Base-by-base conservation (phyloP, 306 rosid genomes). In the Trifolium repens region DNA sequence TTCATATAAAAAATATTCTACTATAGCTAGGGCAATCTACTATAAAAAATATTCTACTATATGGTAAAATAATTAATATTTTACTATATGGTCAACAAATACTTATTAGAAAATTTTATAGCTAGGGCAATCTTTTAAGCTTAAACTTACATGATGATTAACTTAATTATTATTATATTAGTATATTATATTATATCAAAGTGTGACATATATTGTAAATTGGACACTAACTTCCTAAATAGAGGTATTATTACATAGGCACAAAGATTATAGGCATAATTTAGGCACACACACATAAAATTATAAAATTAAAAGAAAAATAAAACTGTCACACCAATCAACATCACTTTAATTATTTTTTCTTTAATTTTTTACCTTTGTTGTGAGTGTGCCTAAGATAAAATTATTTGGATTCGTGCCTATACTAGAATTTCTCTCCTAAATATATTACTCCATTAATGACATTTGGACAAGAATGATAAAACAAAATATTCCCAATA, bases 151-250 rank as follows among this genome's bases (percentile, higher is more conserved):
- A 47, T 53, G 3, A 40, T 55, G 26, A 63, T 30, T 43, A 58
- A 58, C 37, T 26, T 7, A 22, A 22, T 22, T 22, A 22, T 22
- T 22, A 58, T 69, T 34, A 17, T 17, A 17, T 17, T 17, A 17
- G 19, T 17, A 17, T 17, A 54, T 58, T 39, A 19, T 71, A 54
- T 58, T 39, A 19, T 66, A 22, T 26, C 4, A 16, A 79, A 71
- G 74, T 59, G 65, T 26, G 73, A 43, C 70, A 35, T 30, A 30
- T 30, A 30, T 70, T 76, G 79, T 73, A 75, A 76, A 76, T 60
- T 76, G 42, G 73, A 71, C 72, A 35, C 61, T 42, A 80, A 61
- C 58, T 72, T 79, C 46, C 30, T 46, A 55, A 27, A 69, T 34
- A 74, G 30, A 27, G 30, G 30, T 27, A 27, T 27, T 27, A 1